Conservation (phyloP, 805 yeast species). For the Myxozyma kluyveri region DNA sequence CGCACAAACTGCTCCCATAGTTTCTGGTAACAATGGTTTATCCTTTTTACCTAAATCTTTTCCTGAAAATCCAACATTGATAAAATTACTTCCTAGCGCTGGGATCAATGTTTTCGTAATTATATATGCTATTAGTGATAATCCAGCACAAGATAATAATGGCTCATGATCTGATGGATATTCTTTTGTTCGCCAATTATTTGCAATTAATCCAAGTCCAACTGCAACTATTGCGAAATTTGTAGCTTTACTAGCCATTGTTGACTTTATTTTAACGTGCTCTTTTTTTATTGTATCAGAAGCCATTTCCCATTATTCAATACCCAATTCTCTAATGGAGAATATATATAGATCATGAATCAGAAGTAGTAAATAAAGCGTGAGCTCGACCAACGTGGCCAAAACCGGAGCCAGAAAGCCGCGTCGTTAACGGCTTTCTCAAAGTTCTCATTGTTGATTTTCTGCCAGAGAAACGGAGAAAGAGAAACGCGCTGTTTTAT, state of each 20-base stretch:
- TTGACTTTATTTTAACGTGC: too few relatives aligned
- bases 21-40: conserved; percentile 70
- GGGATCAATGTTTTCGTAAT: conserved; percentile 66
- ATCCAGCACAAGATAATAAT: conserved; percentile 60
- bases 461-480: too few relatives aligned
- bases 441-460: too few relatives aligned
- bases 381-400: too few relatives aligned
- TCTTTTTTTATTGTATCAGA: too few relatives aligned
- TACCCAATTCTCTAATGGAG: conserved; percentile 4
- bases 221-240: not conserved
- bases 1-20: conserved; percentile 88
- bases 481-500: too few relatives aligned
- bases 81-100: conserved; percentile 59
- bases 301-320: too few relatives aligned
- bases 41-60: conserved; percentile 75
- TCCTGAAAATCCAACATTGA: conserved; percentile 79
- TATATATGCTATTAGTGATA: conserved; percentile 63
- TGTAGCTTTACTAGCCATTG: too few relatives aligned
- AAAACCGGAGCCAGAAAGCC: too few relatives aligned
- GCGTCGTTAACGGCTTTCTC: too few relatives aligned
- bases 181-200: conserved; percentile 1
- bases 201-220: conserved; percentile 5
- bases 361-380: too few relatives aligned
- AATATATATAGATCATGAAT: too few relatives aligned
- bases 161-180: conserved; percentile 42